Evolutionary conservation across 192 early-diverging fungal species (phyloP), one percentile per base, ranked within the genome.

Genomic region (Coemansia brasiliensis): DNA sequence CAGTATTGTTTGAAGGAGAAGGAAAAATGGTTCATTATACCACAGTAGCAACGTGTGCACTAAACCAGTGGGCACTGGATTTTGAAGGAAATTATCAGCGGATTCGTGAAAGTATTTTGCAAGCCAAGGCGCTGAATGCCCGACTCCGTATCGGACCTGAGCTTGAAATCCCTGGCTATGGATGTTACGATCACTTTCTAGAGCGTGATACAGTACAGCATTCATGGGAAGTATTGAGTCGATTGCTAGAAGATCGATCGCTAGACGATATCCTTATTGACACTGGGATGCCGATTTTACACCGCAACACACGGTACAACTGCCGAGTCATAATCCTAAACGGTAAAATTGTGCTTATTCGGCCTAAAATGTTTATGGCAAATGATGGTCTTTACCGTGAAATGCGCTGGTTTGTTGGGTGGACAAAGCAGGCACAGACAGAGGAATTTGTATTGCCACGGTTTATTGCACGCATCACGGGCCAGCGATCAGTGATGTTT

Each of bases 321-420:
- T 98, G 95, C 74, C 90, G 95, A n/a, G 81, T 99, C 15, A 70
- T 98, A 17, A 82, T 95, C 27, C 77, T 85, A 22, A 83, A 96
- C 69, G 79, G 84, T 2, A 81, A 84, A 57, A 92, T 99, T 50
- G 79, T 97, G 12, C 68, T 99, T 65, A 98, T 99, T 43, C 86
- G 97, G 2, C 97, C 97, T n/a, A 99, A 99, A 63, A 83, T 95
- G 77, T 88, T 82, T 57, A 58, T 99, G 64, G 97, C 97, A 16
- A 97, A 98, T 61, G 96, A 98, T 65, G 95, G 96, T 16, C 98
- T 98, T 68, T 99, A 99, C 76, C 89, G 95, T 26, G 97, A 99
- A 70, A 55, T 88, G 74, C 79, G 97, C 32, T 99, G 94, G 89
- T 99, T 99, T 72, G 83, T 90, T 0, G 78, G 89, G 5, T 99